Conservation (phyloP, 208 protist species). For the Wallacemonas sp. region DNA sequence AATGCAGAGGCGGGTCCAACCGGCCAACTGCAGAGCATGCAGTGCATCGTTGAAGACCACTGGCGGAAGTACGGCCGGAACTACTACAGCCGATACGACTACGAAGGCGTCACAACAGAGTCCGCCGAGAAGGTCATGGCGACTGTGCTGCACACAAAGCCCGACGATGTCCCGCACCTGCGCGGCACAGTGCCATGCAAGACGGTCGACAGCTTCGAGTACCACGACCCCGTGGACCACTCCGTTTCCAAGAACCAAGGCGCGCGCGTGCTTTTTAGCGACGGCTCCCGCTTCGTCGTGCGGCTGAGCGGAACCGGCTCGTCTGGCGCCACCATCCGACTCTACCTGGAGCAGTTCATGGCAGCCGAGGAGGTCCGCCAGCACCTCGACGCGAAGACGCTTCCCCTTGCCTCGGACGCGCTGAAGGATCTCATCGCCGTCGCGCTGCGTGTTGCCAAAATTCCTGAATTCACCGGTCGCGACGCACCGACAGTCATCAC, state of each 20-base stretch:
- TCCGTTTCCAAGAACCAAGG: constrained; percentile 90
- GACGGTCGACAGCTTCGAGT: constrained; percentile 95
- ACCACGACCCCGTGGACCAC: constrained; percentile 95
- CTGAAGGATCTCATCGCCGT: constrained; percentile 85
- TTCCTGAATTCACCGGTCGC: constrained; percentile 90
- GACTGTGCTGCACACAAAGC: constrained; percentile 24
- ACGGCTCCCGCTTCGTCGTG: constrained; percentile 96
- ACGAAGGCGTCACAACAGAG: constrained; percentile 92
- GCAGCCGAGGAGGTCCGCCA: constrained; percentile 30
- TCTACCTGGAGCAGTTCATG: constrained; percentile 97
- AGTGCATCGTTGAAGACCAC: constrained; percentile 92
- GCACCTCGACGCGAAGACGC: constrained; percentile 31
- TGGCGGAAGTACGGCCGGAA: constrained; percentile 96
- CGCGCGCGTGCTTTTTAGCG: constrained; percentile 93
- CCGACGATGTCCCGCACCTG: constrained; percentile 42
- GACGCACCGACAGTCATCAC: constrained; percentile 96
- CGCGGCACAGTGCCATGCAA: constrained; percentile 33
- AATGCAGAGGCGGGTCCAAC: constrained; percentile 18
- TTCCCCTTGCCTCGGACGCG: constrained; percentile 53
- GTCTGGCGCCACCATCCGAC: constrained; percentile 94
- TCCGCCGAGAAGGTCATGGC: constrained; percentile 88
- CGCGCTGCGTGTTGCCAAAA: constrained; percentile 80
- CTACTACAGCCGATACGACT: constrained; percentile 97
- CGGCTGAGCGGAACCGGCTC: constrained; percentile 95
- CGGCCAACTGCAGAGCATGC: constrained; percentile 73